A percentile compares a stretch with the other conserved stretches of the same genome.
phyloP scores from a whole-genome alignment of 768 basidiomycete species.

The Termitomyces sp. region DNA sequence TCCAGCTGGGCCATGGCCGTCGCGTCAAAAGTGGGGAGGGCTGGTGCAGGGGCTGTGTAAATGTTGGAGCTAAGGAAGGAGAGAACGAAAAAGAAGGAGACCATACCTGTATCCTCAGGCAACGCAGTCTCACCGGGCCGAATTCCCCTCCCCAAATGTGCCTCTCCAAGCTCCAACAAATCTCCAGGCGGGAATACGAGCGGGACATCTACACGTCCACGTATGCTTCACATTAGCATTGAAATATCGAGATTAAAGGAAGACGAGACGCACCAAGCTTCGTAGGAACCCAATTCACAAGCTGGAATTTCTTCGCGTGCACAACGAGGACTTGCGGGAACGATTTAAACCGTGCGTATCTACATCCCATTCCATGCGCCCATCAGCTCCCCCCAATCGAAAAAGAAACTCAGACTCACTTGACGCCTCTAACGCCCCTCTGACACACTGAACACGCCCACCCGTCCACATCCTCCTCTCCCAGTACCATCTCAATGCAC shows the following conservation, averaged over 20 bases:
- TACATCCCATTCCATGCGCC: constrained; percentile 22
- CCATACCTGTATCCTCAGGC: constrained; percentile 43
- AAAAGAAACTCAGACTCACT: constrained; percentile 36
- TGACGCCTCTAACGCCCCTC: constrained; percentile 62
- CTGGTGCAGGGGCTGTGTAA: constrained; percentile 17
- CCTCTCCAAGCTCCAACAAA: constrained; percentile 50
- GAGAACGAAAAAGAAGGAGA: background rate
- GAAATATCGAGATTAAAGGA: background rate
- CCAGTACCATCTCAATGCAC: constrained; percentile 57
- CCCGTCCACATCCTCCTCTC: constrained; percentile 58
- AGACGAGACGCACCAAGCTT: constrained; percentile 66
- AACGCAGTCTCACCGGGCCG: constrained; percentile 67
- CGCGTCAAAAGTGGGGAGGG: constrained; percentile 65
- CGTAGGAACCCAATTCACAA: constrained; percentile 94
- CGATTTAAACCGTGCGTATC: constrained; percentile 61
- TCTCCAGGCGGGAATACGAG: constrained; percentile 60
- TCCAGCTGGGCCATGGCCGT: constrained; percentile 72
- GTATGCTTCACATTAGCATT: background rate
- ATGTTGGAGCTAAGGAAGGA: background rate
- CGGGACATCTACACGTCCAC: constrained; percentile 67
- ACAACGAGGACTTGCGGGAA: constrained; percentile 88
- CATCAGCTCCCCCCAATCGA: background rate
- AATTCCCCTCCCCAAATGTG: constrained; percentile 65
- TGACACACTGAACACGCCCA: constrained; percentile 77
- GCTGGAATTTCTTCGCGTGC: constrained; percentile 91